A percentile compares a stretch with the other conserved stretches of the same genome.
Evolutionary conservation across 352 stramenopile genomes (phyloP).

Genomic region (Phytophthora europaea): DNA sequence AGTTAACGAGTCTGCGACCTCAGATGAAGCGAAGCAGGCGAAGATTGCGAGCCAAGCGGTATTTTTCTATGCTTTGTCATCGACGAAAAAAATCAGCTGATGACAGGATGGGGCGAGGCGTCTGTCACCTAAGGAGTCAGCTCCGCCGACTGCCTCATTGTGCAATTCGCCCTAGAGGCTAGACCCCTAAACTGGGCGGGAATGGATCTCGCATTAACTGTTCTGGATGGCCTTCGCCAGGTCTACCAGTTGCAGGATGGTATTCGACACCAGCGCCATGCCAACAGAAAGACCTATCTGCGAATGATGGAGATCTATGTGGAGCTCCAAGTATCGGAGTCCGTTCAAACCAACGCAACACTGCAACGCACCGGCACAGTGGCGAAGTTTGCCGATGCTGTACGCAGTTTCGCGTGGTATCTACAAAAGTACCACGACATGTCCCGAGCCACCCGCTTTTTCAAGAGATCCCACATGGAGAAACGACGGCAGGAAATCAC

Average conservation of each 20-base stretch:
- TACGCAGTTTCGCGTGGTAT: accelerated
- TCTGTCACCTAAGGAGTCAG: too few species aligned
- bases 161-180: background rate
- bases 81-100: too few species aligned
- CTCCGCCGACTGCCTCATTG: background rate
- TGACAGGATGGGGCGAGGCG: too few species aligned
- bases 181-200: too few species aligned
- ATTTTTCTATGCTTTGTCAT: too few species aligned
- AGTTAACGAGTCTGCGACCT: constrained; percentile 14
- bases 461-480: background rate
- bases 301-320: background rate
- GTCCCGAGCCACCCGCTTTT: background rate
- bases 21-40: constrained; percentile 38
- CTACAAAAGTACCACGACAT: background rate
- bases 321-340: background rate
- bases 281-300: background rate
- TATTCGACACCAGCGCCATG: too few species aligned
- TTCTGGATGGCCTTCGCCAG: background rate
- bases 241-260: background rate
- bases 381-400: background rate
- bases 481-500: background rate
- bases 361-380: background rate
- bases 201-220: background rate
- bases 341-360: background rate
- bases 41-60: too few species aligned